Evolutionary conservation across 2,329 filamentous ascomycete genomes (phyloP).

Genomic region (Colletotrichum tropicicola): DNA sequence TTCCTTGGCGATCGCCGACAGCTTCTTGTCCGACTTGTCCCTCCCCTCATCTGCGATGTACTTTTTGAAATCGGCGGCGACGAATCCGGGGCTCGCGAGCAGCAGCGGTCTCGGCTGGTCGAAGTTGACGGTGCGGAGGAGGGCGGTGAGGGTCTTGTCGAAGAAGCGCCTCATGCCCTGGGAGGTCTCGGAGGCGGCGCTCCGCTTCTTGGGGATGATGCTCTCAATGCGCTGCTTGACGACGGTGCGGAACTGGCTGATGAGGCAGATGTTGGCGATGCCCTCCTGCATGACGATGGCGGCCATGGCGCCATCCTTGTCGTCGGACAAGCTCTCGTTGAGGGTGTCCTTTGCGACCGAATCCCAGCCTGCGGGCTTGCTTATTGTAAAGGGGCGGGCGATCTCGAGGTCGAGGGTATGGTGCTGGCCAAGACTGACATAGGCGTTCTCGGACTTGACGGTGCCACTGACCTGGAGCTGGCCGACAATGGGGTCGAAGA

Average conservation of each 20-base stretch:
- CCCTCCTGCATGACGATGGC: slow-evolving; percentile 96
- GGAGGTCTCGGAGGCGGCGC: slow-evolving; percentile 70
- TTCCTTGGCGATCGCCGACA: slow-evolving; percentile 69
- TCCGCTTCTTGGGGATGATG: slow-evolving; percentile 73
- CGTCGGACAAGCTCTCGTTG: slow-evolving; percentile 79
- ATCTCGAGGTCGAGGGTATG: slow-evolving; percentile 83
- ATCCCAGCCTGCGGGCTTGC: slow-evolving; percentile 86
- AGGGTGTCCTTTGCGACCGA: slow-evolving; percentile 84
- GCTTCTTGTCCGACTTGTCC: slow-evolving; percentile 71
- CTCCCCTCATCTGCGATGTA: slow-evolving; percentile 72
- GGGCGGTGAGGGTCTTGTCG: slow-evolving; percentile 76
- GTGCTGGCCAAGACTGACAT: slow-evolving; percentile 63
- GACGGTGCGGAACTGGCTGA: slow-evolving; percentile 82
- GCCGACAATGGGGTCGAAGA: slow-evolving; percentile 65
- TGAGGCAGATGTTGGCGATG: slow-evolving; percentile 82
- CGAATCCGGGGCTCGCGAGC: slow-evolving; percentile 89
- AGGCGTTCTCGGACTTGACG: slow-evolving; percentile 61
- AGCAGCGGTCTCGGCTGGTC: slow-evolving; percentile 75
- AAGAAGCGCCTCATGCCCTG: slow-evolving; percentile 83
- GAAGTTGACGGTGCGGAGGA: slow-evolving; percentile 83
- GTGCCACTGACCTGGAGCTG: slow-evolving; percentile 65
- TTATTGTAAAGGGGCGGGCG: slow-evolving; percentile 85
- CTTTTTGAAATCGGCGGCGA: slow-evolving; percentile 81
- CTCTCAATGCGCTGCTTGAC: slow-evolving; percentile 76
- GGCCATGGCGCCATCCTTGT: slow-evolving; percentile 82